Evolutionary conservation across 2,329 filamentous ascomycete species (phyloP).

Genomic region (Sordariomycetes sp.): DNA sequence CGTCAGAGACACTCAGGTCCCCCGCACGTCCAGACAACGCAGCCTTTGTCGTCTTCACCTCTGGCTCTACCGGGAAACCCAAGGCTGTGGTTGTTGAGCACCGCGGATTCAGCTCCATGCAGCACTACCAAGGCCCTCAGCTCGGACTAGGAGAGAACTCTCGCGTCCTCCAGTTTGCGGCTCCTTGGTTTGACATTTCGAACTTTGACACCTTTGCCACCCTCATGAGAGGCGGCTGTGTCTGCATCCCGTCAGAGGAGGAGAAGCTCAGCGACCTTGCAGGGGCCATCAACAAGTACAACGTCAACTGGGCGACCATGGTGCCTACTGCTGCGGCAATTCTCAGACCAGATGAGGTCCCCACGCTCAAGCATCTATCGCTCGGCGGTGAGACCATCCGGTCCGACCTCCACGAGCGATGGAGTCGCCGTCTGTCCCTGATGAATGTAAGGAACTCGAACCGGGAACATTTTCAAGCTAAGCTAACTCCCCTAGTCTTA

Average conservation of each 20-base stretch:
- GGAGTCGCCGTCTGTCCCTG: no score
- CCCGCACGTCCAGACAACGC: not conserved
- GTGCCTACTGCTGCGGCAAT: not conserved
- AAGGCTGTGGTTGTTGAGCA: not conserved
- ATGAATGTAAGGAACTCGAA: no score
- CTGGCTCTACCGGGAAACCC: not conserved
- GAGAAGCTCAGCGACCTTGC: constrained; percentile 20
- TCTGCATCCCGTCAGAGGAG: constrained; percentile 23
- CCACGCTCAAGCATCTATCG: not conserved
- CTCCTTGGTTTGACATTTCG: constrained; percentile 10
- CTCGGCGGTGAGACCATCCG: not conserved
- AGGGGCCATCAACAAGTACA: not conserved
- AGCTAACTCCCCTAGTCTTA: no score
- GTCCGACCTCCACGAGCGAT: no score
- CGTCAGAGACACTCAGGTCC: not conserved
- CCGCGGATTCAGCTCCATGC: constrained; percentile 8
- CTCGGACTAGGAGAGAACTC: not conserved
- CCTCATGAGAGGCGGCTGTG: constrained; percentile 14
- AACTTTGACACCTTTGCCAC: constrained; percentile 12
- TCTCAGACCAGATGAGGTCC: not conserved
- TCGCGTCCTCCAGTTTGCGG: not conserved
- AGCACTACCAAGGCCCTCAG: not conserved
- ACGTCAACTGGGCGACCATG: not conserved
- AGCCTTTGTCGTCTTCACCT: not conserved
- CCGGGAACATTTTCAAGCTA: no score